Conservation (phyloP, 768 basidiomycete species). For the Boletus tomentosulus region DNA sequence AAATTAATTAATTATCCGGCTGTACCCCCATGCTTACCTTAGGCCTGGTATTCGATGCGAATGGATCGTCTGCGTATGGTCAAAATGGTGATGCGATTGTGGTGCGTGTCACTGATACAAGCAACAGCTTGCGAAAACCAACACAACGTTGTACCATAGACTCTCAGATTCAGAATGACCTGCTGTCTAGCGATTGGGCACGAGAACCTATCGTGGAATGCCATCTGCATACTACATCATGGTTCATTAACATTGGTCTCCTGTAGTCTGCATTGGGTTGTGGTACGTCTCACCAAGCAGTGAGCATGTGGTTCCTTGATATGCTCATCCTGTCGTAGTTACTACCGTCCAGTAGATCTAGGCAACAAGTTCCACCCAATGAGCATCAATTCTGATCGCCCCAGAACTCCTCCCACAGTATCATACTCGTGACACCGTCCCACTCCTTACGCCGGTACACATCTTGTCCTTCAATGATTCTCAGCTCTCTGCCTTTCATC, state of each 20-base stretch:
- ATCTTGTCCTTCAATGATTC: slow-evolving; percentile 74
- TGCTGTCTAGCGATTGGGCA: too few relatives aligned
- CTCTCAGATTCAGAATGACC: too few relatives aligned
- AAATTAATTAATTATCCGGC: neutral
- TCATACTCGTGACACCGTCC: slow-evolving; percentile 30
- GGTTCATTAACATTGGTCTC: too few relatives aligned
- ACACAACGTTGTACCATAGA: too few relatives aligned
- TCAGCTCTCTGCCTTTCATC: slow-evolving; percentile 83
- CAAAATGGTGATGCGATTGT: neutral
- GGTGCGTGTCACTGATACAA: too few relatives aligned
- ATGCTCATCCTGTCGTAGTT: neutral
- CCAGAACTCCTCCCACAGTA: slow-evolving; percentile 36
- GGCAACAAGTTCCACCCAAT: neutral
- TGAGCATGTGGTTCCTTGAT: neutral
- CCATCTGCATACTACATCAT: too few relatives aligned
- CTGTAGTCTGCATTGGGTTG: too few relatives aligned
- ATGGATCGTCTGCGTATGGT: neutral
- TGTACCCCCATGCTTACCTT: neutral
- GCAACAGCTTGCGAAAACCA: too few relatives aligned
- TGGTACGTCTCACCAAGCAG: neutral
- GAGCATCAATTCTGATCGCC: neutral
- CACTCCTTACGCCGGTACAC: slow-evolving; percentile 49
- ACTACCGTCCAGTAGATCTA: neutral
- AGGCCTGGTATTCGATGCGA: neutral
- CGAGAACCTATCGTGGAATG: too few relatives aligned